Evolutionary conservation across 208 protist genomes (phyloP), one percentile per base, ranked within the genome.

Genomic region (Leishmania major): DNA sequence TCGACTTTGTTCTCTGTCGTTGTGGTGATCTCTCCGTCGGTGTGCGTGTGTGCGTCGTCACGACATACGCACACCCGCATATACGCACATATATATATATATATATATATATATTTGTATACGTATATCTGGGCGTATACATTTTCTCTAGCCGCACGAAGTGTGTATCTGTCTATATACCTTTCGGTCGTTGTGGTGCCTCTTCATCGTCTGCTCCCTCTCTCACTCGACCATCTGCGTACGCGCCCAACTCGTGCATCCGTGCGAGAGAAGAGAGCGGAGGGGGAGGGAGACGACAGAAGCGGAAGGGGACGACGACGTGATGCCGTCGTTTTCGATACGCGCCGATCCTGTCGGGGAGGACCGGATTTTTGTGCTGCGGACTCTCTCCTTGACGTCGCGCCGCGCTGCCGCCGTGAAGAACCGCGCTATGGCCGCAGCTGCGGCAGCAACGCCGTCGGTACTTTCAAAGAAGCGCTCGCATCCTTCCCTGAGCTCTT

Each of bases 341-440:
- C 75, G 60, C 5, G 13, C 40, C 19, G 59, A 79, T 3, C 60
- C 40, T 31, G 1, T 40, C 45, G 75, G 45, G 19, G 60, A 10
- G 43, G 75, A 79, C 37, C 40, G 55, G 19, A 70, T 51, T 47
- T 79, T 69, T 70, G 55, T 67, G 35, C 37, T 35, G 75, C 75
- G 75, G 8, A 11, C 55, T 25, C 75, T 69, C 75, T 67, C 53
- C 43, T 5, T 70, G 53, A 51, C 37, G 35, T 51, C 59, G 15
- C 17, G 40, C 55, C 59, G 75, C 13, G 43, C 75, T 19, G 60
- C 22, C 7, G 69, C 69, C 6, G 37, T 74, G 40, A 11, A 31
- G 69, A 13, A n/a, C 69, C 22, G 31, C 69, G 69, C 45, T 0
- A 4, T 43, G 25, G 11, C 35, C 5, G 11, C 47, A 25, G 25